Evolutionary conservation across 192 early-diverging fungal species (phyloP).

Genomic region (Backusella liffmaniae): DNA sequence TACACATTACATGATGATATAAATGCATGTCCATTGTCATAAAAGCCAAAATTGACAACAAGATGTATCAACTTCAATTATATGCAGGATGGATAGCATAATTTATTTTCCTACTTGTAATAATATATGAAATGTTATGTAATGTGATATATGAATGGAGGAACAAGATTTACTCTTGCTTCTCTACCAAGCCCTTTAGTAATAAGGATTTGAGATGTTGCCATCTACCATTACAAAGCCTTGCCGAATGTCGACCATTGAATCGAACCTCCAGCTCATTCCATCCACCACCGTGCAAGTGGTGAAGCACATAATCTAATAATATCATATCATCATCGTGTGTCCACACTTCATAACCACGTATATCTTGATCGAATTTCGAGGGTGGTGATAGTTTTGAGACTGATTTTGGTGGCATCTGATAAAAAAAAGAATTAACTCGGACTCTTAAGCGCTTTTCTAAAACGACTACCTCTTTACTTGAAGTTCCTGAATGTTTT

Average conservation of each 20-base stretch:
- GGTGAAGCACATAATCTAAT: constrained; percentile 27
- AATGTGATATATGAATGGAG: too few relatives aligned
- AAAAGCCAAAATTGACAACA: too few relatives aligned
- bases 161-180: background rate
- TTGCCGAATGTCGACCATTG: constrained; percentile 27
- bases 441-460: background rate
- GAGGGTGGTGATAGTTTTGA: constrained; percentile 12
- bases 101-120: too few relatives aligned
- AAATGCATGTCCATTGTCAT: too few relatives aligned
- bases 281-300: constrained; percentile 24
- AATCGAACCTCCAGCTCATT: constrained; percentile 22
- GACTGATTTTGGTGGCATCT: background rate
- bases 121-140: too few relatives aligned
- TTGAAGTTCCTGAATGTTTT: background rate
- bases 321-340: constrained; percentile 29
- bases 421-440: background rate
- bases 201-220: constrained; percentile 15
- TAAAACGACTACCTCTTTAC: background rate
- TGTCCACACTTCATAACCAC: constrained; percentile 33
- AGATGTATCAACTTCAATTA: too few relatives aligned
- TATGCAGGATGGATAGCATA: too few relatives aligned
- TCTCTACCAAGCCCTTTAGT: constrained; percentile 13
- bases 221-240: constrained; percentile 30
- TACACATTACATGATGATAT: too few relatives aligned
- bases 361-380: constrained; percentile 24